These are phyloP conservation scores for Chrysoporthe austroafricana DNA, from an alignment of 2,329 filamentous ascomycete species.

Conservation along the genomic window DNA sequence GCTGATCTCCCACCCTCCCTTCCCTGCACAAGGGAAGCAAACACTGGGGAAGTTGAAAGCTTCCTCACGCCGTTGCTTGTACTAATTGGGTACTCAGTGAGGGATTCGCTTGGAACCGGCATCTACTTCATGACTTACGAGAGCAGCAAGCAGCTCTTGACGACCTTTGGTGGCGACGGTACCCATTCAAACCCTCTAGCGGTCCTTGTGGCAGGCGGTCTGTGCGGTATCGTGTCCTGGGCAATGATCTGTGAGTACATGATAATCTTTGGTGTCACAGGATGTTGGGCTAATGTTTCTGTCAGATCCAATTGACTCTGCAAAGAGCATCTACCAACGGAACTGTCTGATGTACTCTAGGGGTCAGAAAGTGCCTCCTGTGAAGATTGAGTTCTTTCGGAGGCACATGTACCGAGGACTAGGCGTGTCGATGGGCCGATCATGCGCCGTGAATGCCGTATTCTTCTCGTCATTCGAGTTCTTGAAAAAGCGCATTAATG, in stretches of 20 bases:
- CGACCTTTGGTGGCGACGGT: slow-evolving; percentile 71
- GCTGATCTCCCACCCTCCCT: not conserved
- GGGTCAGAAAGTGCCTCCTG: slow-evolving; percentile 66
- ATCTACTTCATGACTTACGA: slow-evolving; percentile 93
- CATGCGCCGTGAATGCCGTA: slow-evolving; percentile 82
- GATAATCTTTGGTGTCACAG: slow-evolving; percentile 9
- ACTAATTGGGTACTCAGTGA: slow-evolving; percentile 53
- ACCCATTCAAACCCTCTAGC: slow-evolving; percentile 79
- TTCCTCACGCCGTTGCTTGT: not conserved
- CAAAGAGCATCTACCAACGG: slow-evolving; percentile 84
- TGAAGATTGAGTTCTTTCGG: slow-evolving; percentile 79
- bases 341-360: slow-evolving; percentile 74
- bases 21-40: not conserved
- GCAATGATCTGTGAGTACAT: slow-evolving; percentile 67
- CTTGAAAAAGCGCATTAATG: slow-evolving; percentile 70
- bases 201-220: slow-evolving; percentile 75
- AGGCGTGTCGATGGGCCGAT: slow-evolving; percentile 81
- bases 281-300: slow-evolving; percentile 1
- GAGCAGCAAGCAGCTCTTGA: slow-evolving; percentile 80
- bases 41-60: not conserved
- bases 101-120: slow-evolving; percentile 80
- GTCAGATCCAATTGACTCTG: slow-evolving; percentile 73
- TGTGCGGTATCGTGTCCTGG: slow-evolving; percentile 86
- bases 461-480: slow-evolving; percentile 91
- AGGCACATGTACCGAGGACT: slow-evolving; percentile 81